Conservation (phyloP, 2,329 filamentous ascomycete genomes). For the Microascus cirrosus region DNA sequence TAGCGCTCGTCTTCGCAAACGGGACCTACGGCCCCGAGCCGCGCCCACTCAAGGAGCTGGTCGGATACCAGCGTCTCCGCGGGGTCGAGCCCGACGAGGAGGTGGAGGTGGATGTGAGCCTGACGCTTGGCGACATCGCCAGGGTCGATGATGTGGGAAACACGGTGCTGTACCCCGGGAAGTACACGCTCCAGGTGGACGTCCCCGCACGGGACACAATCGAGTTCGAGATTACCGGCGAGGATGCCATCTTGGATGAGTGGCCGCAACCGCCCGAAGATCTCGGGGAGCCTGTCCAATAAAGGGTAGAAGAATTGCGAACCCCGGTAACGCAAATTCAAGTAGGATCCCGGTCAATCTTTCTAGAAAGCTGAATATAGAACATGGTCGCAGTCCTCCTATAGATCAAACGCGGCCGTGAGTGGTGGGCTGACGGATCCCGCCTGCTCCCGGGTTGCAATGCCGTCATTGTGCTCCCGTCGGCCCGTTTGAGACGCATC, state of each 20-base stretch:
- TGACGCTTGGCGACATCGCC: constrained; percentile 36
- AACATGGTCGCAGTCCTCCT: not conserved
- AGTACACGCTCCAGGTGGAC: constrained; percentile 35
- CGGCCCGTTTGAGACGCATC: not conserved
- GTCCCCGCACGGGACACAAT: constrained; percentile 23
- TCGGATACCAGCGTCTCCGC: constrained; percentile 34
- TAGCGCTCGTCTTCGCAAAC: constrained; percentile 36
- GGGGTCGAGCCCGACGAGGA: constrained; percentile 20
- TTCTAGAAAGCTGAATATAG: not conserved
- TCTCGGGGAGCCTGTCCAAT: not conserved
- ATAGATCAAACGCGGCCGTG: not conserved
- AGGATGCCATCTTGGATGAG: constrained; percentile 25
- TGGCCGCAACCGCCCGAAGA: constrained; percentile 10
- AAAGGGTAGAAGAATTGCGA: not conserved
- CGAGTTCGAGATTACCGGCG: constrained; percentile 34
- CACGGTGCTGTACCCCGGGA: constrained; percentile 39
- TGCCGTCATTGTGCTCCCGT: not conserved
- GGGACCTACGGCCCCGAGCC: constrained; percentile 34
- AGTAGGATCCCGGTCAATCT: not conserved
- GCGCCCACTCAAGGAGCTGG: constrained; percentile 39
- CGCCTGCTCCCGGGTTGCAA: not conserved
- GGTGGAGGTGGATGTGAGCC: constrained; percentile 20
- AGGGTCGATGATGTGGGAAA: constrained; percentile 37
- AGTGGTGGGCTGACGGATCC: not conserved
- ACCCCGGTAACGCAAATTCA: not conserved